Evolutionary conservation across 2,329 filamentous ascomycete genomes (phyloP).

Genomic region (Verticillium dahliae): DNA sequence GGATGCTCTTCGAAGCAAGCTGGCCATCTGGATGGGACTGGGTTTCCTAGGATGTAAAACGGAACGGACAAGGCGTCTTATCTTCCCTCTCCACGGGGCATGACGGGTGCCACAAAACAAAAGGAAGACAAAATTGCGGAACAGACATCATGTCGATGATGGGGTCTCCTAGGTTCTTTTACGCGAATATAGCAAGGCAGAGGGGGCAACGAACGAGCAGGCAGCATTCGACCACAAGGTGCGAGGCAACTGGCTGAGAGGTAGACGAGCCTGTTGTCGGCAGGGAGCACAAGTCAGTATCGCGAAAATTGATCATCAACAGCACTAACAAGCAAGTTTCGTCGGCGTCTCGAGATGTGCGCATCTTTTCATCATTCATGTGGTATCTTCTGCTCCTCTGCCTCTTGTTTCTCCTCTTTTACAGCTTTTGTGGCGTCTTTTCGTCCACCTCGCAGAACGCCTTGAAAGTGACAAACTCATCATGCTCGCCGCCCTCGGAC

Average conservation of each 20-base stretch:
- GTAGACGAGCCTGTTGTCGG: background rate
- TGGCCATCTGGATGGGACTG: too few species aligned
- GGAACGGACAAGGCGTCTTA: background rate
- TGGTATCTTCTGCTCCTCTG: background rate
- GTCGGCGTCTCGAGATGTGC: background rate
- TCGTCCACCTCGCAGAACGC: constrained; percentile 82
- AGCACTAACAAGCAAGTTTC: background rate
- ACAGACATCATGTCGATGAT: background rate
- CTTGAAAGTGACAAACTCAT: constrained; percentile 82
- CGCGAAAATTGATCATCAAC: background rate
- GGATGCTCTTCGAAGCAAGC: too few species aligned
- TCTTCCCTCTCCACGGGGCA: background rate
- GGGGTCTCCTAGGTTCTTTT: too few species aligned
- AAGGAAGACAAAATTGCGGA: too few species aligned
- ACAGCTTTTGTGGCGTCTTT: constrained; percentile 23
- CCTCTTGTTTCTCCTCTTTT: background rate
- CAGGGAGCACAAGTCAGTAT: background rate
- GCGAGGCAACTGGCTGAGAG: background rate
- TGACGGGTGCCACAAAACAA: background rate
- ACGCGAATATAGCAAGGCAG: too few species aligned
- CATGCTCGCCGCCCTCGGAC: constrained; percentile 51
- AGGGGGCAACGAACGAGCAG: too few species aligned
- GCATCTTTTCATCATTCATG: background rate
- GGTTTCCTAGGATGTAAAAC: too few species aligned
- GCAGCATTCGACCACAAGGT: too few species aligned